Evolutionary conservation across 2,329 filamentous ascomycete genomes (phyloP).

Genomic region (Dichotomopilus funicola): DNA sequence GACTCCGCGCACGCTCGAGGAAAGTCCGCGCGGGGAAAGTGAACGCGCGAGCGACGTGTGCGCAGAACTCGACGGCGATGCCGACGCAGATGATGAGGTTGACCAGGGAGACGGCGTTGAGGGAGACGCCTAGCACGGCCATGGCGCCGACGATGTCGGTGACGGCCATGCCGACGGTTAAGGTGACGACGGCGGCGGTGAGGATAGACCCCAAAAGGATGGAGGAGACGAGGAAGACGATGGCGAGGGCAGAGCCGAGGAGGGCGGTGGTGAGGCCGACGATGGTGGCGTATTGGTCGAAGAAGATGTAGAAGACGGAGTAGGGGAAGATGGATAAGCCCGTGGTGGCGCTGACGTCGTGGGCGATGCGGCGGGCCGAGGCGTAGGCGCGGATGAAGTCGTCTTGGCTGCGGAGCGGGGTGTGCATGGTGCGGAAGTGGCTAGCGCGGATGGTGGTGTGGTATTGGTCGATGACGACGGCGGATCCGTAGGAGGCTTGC

Average conservation of each 20-base stretch:
- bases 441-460: slow-evolving; percentile 66
- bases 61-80: slow-evolving; percentile 95
- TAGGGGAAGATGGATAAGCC: slow-evolving; percentile 88
- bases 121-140: slow-evolving; percentile 78
- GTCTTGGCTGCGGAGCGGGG: slow-evolving; percentile 74
- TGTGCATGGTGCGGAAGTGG: slow-evolving; percentile 89
- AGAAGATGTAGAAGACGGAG: slow-evolving; percentile 97
- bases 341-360: slow-evolving; percentile 64
- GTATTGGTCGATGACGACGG: slow-evolving; percentile 69
- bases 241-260: slow-evolving; percentile 72
- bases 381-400: slow-evolving; percentile 92
- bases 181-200: slow-evolving; percentile 75
- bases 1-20: slow-evolving; percentile 71
- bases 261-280: slow-evolving; percentile 72
- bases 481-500: slow-evolving; percentile 77
- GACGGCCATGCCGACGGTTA: slow-evolving; percentile 88
- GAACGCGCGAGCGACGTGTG: slow-evolving; percentile 91
- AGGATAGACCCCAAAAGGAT: slow-evolving; percentile 75
- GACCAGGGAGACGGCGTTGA: slow-evolving; percentile 92
- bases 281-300: slow-evolving; percentile 90
- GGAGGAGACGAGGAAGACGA: slow-evolving; percentile 76
- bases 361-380: slow-evolving; percentile 79
- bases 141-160: slow-evolving; percentile 93
- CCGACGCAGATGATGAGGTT: slow-evolving; percentile 97
- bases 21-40: slow-evolving; percentile 82